These are phyloP conservation scores for Globisporangium middletonii DNA, from an alignment of 352 stramenopile species.

Conservation along the genomic window DNA sequence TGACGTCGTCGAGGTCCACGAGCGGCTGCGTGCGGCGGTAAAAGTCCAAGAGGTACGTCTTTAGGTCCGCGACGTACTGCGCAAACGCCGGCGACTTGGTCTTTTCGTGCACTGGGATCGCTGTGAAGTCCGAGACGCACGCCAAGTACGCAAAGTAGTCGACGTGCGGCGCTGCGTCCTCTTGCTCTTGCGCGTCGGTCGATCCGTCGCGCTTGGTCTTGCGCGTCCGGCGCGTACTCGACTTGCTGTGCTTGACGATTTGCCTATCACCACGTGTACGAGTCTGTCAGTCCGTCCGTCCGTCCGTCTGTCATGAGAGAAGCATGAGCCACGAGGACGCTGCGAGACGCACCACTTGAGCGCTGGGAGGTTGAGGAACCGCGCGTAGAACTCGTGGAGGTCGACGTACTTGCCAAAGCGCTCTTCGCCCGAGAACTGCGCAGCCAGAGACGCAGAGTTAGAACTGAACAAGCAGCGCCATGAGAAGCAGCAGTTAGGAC, in stretches of 20 bases:
- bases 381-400: conserved; percentile 75
- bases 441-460: not conserved
- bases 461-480: not conserved
- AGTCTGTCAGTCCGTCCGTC: too few relatives aligned
- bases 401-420: conserved; percentile 89
- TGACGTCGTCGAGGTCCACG: conserved; percentile 81
- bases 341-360: conserved; percentile 33
- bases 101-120: conserved; percentile 56
- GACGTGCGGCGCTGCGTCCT: conserved; percentile 21
- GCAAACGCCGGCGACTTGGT: conserved; percentile 47
- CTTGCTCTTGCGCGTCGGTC: not conserved
- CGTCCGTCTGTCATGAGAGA: not conserved
- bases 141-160: conserved; percentile 75
- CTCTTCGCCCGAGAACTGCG: conserved; percentile 85
- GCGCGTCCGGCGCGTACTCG: conserved; percentile 7
- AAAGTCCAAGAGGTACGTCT: conserved; percentile 80
- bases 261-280: conserved; percentile 7
- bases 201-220: conserved; percentile 16
- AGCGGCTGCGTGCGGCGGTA: conserved; percentile 86
- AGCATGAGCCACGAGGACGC: not conserved
- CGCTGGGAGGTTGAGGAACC: conserved; percentile 69
- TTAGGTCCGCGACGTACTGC: conserved; percentile 67
- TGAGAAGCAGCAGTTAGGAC: not conserved
- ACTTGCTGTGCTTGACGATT: conserved; percentile 20
- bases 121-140: conserved; percentile 61